Evolutionary conservation across 2,329 filamentous ascomycete genomes (phyloP).

Genomic region (Exophiala dermatitidis): DNA sequence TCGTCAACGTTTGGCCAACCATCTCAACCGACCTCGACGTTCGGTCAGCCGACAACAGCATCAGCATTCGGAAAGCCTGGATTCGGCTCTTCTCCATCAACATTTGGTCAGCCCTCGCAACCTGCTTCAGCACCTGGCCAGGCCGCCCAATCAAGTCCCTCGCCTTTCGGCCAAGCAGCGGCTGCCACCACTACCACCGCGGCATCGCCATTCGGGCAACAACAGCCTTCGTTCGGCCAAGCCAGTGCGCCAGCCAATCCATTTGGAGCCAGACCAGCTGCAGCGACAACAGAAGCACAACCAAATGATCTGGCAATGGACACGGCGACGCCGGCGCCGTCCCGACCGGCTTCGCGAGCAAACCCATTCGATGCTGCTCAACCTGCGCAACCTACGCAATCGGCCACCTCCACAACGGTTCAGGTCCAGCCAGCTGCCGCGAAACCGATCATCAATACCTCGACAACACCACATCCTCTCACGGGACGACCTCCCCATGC

Average conservation of each 20-base stretch:
- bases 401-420: constrained; percentile 24
- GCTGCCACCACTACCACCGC: constrained; percentile 9
- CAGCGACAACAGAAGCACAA: constrained; percentile 5
- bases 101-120: constrained; percentile 22
- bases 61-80: constrained; percentile 13
- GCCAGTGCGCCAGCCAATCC: constrained; percentile 38
- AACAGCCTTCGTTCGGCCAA: constrained; percentile 18
- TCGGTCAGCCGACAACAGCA: constrained; percentile 13
- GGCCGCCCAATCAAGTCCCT: constrained; percentile 11
- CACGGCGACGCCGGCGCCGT: constrained; percentile 31
- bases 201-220: constrained; percentile 1
- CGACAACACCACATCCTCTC: constrained; percentile 20
- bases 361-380: constrained; percentile 16
- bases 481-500: constrained; percentile 19
- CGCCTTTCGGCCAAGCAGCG: constrained; percentile 15
- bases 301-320: constrained; percentile 18
- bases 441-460: constrained; percentile 16
- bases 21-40: constrained; percentile 21
- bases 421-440: constrained; percentile 14
- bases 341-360: constrained; percentile 30
- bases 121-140: constrained; percentile 26
- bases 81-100: constrained; percentile 5
- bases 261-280: constrained; percentile 31
- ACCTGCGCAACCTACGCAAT: background rate
- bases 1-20: constrained; percentile 30